A percentile compares a stretch with the other conserved stretches of the same genome.
Evolutionary conservation across 352 stramenopile genomes (phyloP).

Genomic region (Elongisporangium anandrum): DNA sequence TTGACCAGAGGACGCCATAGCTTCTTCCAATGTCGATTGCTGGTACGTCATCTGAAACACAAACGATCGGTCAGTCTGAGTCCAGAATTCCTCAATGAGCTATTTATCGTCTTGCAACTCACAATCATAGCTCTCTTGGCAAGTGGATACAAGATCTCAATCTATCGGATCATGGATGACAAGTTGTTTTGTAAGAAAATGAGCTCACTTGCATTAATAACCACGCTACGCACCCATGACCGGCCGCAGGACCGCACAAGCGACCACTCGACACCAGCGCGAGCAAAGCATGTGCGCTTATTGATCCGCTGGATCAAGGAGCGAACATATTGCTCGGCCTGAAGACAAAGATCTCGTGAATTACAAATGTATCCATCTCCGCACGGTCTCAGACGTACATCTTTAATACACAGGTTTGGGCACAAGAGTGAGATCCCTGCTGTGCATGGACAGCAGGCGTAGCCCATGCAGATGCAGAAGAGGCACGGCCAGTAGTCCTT

Average conservation of each 20-base stretch:
- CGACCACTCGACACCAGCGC: conserved; percentile 52
- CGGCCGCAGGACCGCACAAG: conserved; percentile 49
- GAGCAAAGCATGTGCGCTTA: conserved; percentile 50
- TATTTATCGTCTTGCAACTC: background rate
- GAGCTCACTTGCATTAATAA: background rate
- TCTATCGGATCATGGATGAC: conserved; percentile 11
- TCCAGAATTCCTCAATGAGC: background rate
- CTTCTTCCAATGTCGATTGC: background rate
- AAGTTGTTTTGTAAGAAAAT: background rate
- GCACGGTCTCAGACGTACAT: conserved; percentile 29
- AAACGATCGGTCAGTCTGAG: background rate
- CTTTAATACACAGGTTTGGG: conserved; percentile 69
- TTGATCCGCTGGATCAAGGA: conserved; percentile 60
- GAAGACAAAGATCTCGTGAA: background rate
- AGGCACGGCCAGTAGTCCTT: conserved; percentile 79
- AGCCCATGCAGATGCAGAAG: conserved; percentile 71
- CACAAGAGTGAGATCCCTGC: conserved; percentile 60
- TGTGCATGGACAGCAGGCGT: conserved; percentile 61
- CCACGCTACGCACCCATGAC: conserved; percentile 37
- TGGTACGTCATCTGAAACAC: conserved; percentile 24
- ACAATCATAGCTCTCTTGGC: conserved; percentile 8
- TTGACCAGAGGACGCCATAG: background rate
- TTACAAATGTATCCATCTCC: background rate
- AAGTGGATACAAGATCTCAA: conserved; percentile 62
- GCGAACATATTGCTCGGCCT: conserved; percentile 70